Evolutionary conservation across 2,329 filamentous ascomycete species (phyloP).

Genomic region (Aspergillus fructus): DNA sequence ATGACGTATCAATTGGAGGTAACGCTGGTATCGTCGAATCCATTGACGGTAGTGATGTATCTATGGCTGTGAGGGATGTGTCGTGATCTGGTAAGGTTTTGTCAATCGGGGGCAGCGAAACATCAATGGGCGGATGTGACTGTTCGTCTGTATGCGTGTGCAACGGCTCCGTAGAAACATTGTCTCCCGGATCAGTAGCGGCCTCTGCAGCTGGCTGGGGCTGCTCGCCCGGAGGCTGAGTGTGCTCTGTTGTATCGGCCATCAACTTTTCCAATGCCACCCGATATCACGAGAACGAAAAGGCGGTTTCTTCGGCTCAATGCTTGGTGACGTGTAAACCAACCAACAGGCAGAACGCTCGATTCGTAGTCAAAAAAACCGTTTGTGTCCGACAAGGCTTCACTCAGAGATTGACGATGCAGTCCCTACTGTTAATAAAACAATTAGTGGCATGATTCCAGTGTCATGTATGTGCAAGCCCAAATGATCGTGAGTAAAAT

Average conservation of each 20-base stretch:
- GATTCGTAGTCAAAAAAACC: not conserved
- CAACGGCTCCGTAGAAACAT: not conserved
- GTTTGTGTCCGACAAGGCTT: conserved; percentile 1
- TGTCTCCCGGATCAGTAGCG: conserved; percentile 12
- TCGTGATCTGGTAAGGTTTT: conserved; percentile 27
- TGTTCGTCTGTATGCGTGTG: conserved; percentile 1
- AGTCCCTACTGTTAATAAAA: conserved; percentile 12
- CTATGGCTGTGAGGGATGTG: conserved; percentile 25
- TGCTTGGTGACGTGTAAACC: not conserved
- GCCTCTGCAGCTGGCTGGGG: conserved; percentile 17
- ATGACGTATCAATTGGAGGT: conserved; percentile 25
- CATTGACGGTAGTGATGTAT: conserved; percentile 29
- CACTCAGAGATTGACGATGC: conserved; percentile 4
- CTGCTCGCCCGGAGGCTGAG: conserved; percentile 19
- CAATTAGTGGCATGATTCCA: conserved; percentile 14
- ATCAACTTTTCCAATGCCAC: conserved; percentile 15
- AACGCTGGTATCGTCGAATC: conserved; percentile 31
- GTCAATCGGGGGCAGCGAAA: conserved; percentile 28
- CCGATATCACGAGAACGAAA: not conserved
- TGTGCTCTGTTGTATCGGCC: conserved; percentile 22
- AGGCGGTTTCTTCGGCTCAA: not conserved
- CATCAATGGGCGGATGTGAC: conserved; percentile 19
- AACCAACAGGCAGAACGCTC: not conserved
- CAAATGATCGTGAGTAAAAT: not conserved
- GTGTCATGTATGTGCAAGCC: not conserved